Percentiles rank a stretch among this genome's conserved stretches.
Evolutionary conservation across 192 early-diverging fungal species (phyloP).

Genomic region (Backusella liffmaniae): DNA sequence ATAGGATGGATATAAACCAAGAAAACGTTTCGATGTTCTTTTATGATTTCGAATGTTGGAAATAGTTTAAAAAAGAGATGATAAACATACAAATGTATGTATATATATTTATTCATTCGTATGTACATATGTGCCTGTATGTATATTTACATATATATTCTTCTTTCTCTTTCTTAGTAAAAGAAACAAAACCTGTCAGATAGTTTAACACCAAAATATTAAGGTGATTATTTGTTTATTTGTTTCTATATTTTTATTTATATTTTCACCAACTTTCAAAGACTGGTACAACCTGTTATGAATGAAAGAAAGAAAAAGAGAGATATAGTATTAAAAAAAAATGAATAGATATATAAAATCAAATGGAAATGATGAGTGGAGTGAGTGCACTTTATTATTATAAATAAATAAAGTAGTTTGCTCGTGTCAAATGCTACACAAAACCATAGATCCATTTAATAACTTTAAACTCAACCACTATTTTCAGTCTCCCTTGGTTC

Average conservation of each 20-base stretch:
- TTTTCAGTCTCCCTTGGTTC: slow-evolving; percentile 4
- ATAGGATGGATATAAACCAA: background rate
- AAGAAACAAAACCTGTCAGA: background rate
- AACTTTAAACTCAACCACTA: background rate
- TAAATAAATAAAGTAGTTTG: slow-evolving; percentile 41
- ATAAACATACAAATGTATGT: background rate
- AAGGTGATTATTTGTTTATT: background rate
- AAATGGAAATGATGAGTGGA: too few relatives aligned
- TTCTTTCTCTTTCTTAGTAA: background rate
- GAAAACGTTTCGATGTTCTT: background rate
- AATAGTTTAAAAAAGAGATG: too few relatives aligned
- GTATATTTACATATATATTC: background rate
- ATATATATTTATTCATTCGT: too few relatives aligned
- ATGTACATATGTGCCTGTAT: too few relatives aligned
- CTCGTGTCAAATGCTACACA: slow-evolving; percentile 25
- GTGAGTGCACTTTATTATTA: too few relatives aligned
- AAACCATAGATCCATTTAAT: slow-evolving; percentile 11
- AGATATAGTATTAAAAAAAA: background rate
- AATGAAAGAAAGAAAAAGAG: slow-evolving; percentile 16
- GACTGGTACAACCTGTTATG: background rate
- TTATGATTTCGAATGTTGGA: too few relatives aligned
- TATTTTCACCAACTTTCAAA: background rate
- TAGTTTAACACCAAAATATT: background rate
- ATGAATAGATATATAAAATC: too few relatives aligned
- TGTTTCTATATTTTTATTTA: background rate